phyloP scores from a whole-genome alignment of 2,329 filamentous ascomycete species.

The Bimuria novae-zelandiae region DNA sequence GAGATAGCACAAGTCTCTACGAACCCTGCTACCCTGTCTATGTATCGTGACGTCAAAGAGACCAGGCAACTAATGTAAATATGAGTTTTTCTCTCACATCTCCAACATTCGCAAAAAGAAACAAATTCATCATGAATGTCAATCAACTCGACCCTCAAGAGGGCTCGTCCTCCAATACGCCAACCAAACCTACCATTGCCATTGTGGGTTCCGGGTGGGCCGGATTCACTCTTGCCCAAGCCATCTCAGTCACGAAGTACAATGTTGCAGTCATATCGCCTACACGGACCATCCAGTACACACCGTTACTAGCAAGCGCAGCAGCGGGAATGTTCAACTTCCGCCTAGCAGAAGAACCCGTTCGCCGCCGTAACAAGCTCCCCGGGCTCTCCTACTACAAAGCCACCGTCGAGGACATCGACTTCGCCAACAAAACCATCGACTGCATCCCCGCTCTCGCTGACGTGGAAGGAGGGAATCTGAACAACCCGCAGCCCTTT shows the following conservation, averaged over 20 bases:
- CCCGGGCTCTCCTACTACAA: constrained; percentile 4
- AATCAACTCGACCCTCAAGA: background rate
- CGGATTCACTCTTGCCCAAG: constrained; percentile 1
- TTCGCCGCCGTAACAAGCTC: constrained; percentile 2
- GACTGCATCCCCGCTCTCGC: background rate
- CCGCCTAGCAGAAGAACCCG: constrained; percentile 1
- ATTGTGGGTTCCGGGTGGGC: constrained; percentile 1
- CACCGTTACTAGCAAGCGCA: background rate
- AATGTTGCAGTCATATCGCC: constrained; percentile 5
- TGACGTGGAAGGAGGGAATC: background rate
- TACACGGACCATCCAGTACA: constrained; percentile 2
- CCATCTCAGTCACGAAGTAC: constrained; percentile 2
- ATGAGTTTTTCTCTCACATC: background rate
- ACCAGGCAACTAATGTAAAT: background rate
- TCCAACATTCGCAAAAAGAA: background rate
- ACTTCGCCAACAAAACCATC: background rate
- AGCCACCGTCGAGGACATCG: background rate
- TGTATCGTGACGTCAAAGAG: constrained; percentile 3
- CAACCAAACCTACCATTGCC: background rate
- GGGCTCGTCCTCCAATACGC: background rate
- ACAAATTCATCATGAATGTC: background rate
- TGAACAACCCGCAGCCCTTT: background rate
- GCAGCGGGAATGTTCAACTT: constrained; percentile 6
- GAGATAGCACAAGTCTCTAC: background rate
- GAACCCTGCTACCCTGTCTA: background rate